Percentiles rank a stretch among this genome's conserved stretches.
Evolutionary conservation across 1,139 yeast species (phyloP).

Genomic region (Candida gigantensis): DNA sequence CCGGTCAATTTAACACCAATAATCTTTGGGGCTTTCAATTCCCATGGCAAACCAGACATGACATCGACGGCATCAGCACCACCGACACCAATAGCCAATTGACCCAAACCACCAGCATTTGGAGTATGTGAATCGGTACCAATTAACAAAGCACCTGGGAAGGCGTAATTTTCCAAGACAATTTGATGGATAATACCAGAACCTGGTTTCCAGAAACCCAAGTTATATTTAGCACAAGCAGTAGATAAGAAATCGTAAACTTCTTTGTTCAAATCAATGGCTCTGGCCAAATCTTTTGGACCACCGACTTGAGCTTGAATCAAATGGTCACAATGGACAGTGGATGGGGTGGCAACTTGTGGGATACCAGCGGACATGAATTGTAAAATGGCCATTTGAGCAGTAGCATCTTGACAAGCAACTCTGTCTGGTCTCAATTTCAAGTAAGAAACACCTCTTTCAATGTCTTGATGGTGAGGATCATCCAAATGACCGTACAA

Average conservation of each 20-base stretch:
- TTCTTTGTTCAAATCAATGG: constrained; percentile 91
- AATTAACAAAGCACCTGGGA: constrained; percentile 93
- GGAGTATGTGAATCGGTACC: constrained; percentile 99
- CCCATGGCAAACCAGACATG: constrained; percentile 98
- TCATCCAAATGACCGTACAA: constrained; percentile 95
- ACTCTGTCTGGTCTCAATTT: constrained; percentile 99
- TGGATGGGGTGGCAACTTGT: constrained; percentile 91
- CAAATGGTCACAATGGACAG: constrained; percentile 99
- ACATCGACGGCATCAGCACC: constrained; percentile 99
- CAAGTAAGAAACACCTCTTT: constrained; percentile 94
- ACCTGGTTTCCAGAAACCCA: constrained; percentile 99
- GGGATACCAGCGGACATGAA: constrained; percentile 98
- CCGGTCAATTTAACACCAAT: constrained; percentile 93
- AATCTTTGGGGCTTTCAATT: constrained; percentile 91
- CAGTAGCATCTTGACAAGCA: constrained; percentile 99
- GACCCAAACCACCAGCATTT: constrained; percentile 97
- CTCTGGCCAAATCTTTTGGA: constrained; percentile 87
- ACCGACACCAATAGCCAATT: constrained; percentile 97
- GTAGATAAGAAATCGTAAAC: constrained; percentile 93
- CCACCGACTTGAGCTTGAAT: constrained; percentile 98
- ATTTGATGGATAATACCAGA: constrained; percentile 98
- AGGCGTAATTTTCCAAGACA: constrained; percentile 90
- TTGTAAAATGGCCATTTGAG: constrained; percentile 98
- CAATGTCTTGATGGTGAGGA: constrained; percentile 92
- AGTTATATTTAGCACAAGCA: constrained; percentile 95